phyloP scores from a whole-genome alignment of 257 asterid species.

The Solanum lignicaule region DNA sequence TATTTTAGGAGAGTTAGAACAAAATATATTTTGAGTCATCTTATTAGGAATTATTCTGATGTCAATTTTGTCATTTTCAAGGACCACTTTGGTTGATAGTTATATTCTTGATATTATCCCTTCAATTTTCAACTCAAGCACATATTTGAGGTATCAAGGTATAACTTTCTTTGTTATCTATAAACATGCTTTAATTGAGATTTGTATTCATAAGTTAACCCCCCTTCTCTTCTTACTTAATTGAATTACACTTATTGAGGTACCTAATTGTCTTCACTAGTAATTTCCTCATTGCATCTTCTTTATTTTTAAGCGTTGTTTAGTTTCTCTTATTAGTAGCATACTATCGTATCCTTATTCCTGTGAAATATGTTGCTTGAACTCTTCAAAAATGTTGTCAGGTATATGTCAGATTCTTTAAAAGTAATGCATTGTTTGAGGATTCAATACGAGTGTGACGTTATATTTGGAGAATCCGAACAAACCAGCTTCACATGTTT shows the following conservation, averaged over 20 bases:
- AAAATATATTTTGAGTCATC: not conserved
- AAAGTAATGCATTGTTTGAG: not conserved
- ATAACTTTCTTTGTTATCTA: not conserved
- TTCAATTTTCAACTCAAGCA: not conserved
- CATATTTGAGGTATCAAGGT: not conserved
- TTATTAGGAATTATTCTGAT: not conserved
- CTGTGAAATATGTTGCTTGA: not conserved
- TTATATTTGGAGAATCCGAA: not conserved
- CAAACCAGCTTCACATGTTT: not conserved
- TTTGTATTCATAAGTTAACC: not conserved
- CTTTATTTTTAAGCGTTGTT: not conserved
- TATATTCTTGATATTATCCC: not conserved
- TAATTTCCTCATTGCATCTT: not conserved
- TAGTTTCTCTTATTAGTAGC: too few relatives aligned
- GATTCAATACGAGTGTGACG: not conserved
- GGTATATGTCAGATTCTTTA: too few relatives aligned
- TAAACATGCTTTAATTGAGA: not conserved
- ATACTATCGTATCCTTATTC: not conserved
- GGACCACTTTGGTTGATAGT: not conserved
- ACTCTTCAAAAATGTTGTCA: rapidly evolving
- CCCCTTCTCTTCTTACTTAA: not conserved
- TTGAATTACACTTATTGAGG: not conserved
- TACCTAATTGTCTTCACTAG: not conserved
- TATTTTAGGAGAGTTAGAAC: not conserved
- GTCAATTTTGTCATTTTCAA: not conserved